Base-by-base conservation (phyloP, 306 rosid genomes). In the Quercus wislizeni region DNA sequence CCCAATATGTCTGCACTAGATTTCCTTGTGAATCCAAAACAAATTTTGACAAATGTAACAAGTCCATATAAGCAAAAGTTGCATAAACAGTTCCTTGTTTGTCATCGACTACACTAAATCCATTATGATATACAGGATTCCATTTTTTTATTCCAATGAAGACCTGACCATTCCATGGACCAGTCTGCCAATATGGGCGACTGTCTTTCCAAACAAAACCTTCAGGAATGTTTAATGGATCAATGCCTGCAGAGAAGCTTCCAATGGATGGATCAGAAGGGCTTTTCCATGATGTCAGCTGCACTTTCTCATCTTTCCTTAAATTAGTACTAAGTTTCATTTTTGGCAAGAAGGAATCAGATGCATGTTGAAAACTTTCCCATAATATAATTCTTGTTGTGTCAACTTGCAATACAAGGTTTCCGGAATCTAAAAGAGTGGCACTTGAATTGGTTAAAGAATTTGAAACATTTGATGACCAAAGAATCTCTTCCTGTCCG, bases 331-430 rank as follows among this genome's bases (percentile, higher is more conserved):
- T 10, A 11, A 83, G 13, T 64, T 69, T 69, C 86, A 78, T 78
- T 0, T 14, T 21, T 19, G 73, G 69, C 73, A 78, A 43, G 62
- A 30, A 19, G 43, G 21, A 8, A 43, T 74, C 35, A 43, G 76
- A 46, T 20, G 83, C 80, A 74, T 79, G 10, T 63, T 62, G 68
- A 83, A 46, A 83, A 63, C 81, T 83, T 55, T 79, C 67, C 86
- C 86, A 79, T 51, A 71, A 46, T 46, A 46, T 20, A 2, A 71
- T 0, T 10, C 78, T 38, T 2, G 62, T 63, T 14, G 61, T 1
- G 5, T 31, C 5, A 58, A 46, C 69, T 78, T 74, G 33, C 69
- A 83, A 73, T 15, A 78, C 71, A 31, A 83, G 73, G 51, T 83
- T 74, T n/a, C 83, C 70, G 1, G 62, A 46, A 46, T 46, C 54